phyloP scores from a whole-genome alignment of 345 rosid species.

The Eucalyptus guilfoylei region DNA sequence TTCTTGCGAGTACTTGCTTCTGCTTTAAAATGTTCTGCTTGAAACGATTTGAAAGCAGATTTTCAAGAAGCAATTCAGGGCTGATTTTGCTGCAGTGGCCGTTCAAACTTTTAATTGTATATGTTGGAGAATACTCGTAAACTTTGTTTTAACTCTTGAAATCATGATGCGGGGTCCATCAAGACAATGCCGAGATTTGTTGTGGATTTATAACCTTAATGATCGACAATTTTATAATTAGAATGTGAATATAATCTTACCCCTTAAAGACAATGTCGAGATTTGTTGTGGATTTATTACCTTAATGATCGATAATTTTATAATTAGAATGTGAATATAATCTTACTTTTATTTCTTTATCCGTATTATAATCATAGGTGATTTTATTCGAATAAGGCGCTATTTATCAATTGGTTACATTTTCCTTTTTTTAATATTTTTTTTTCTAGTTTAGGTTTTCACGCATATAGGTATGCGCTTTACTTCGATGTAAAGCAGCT shows the following conservation, averaged over 20 bases:
- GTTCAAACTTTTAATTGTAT: background rate
- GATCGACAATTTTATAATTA: background rate
- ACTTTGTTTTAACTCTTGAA: background rate
- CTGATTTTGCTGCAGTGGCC: background rate
- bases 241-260: background rate
- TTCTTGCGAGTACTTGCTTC: background rate
- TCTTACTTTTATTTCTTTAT: background rate
- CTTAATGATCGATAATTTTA: background rate
- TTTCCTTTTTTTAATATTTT: background rate
- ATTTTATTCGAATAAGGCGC: background rate
- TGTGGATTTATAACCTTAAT: background rate
- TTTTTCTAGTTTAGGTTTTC: background rate
- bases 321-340: too few species aligned
- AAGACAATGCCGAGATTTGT: background rate
- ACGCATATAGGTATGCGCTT: background rate
- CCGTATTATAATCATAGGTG: background rate
- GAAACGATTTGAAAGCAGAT: background rate
- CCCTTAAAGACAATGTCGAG: background rate
- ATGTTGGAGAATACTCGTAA: background rate
- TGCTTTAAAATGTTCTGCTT: background rate
- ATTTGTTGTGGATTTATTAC: background rate
- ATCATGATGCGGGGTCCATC: background rate
- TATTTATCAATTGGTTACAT: background rate
- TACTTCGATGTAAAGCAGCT: background rate
- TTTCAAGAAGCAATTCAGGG: background rate